These are phyloP conservation scores for Endocalyx cinctus DNA, from an alignment of 2,329 filamentous ascomycete genomes.

Conservation along the genomic window DNA sequence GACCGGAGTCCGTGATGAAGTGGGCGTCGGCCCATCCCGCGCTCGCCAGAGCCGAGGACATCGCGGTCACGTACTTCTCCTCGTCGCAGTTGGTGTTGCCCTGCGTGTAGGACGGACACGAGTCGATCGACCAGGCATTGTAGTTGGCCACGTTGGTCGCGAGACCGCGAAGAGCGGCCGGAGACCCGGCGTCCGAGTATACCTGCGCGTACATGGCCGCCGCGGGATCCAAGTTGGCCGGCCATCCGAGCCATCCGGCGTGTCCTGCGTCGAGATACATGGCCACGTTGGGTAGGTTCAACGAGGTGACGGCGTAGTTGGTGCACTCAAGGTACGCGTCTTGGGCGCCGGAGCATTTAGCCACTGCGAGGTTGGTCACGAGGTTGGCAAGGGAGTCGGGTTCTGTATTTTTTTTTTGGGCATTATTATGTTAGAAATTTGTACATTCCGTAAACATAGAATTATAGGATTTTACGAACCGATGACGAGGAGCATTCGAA, in stretches of 20 bases:
- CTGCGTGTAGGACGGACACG: conserved; percentile 36
- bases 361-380: conserved; percentile 48
- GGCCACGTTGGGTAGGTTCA: conserved; percentile 52
- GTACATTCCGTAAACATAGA: no score
- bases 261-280: conserved; percentile 57
- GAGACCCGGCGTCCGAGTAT: conserved; percentile 46
- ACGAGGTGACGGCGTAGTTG: conserved; percentile 44
- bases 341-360: conserved; percentile 46
- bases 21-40: conserved; percentile 39
- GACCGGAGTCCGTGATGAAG: conserved; percentile 27
- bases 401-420: no score
- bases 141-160: conserved; percentile 58
- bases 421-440: conserved; percentile 17
- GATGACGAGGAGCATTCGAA: conserved; percentile 40
- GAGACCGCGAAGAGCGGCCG: conserved; percentile 46
- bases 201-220: conserved; percentile 42
- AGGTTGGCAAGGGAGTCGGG: conserved; percentile 57
- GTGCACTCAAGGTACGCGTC: conserved; percentile 45
- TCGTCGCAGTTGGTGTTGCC: conserved; percentile 48
- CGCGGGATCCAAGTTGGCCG: conserved; percentile 45
- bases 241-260: conserved; percentile 56
- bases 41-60: conserved; percentile 56
- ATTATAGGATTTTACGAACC: no score
- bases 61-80: conserved; percentile 55
- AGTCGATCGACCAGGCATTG: conserved; percentile 42